These are phyloP conservation scores for Lodderomyces pseudojiufengensis DNA, from an alignment of 1,139 yeast genomes.

Conservation along the genomic window DNA sequence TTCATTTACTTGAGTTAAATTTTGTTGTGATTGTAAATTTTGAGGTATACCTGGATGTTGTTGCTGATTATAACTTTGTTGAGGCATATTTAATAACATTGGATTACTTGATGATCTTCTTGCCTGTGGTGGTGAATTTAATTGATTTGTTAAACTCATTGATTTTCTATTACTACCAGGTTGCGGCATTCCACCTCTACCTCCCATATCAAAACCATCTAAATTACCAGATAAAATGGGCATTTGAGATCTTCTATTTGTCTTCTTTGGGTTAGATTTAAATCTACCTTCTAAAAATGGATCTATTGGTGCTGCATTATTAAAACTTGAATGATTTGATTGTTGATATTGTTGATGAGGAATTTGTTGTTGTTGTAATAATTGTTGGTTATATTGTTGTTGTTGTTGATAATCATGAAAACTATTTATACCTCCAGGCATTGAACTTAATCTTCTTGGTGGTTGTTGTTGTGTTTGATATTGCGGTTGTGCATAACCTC, in stretches of 20 bases:
- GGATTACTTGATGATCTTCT: slow-evolving; percentile 7
- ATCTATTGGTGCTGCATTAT: slow-evolving; percentile 23
- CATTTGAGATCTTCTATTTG: slow-evolving; percentile 35
- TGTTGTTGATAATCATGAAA: slow-evolving; percentile 7
- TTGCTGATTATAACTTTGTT: slow-evolving; percentile 5
- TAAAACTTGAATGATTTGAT: slow-evolving; percentile 11
- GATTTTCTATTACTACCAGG: slow-evolving; percentile 23
- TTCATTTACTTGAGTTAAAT: no score
- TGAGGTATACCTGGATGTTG: slow-evolving; percentile 8
- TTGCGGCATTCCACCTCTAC: slow-evolving; percentile 51
- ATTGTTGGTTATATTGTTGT: slow-evolving; percentile 2
- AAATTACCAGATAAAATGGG: slow-evolving; percentile 35
- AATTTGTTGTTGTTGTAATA: slow-evolving; percentile 9
- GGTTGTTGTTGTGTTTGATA: slow-evolving; percentile 12
- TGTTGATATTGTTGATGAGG: slow-evolving; percentile 9
- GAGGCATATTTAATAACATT: slow-evolving; percentile 5
- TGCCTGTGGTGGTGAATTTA: slow-evolving; percentile 6
- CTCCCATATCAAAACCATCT: slow-evolving; percentile 44
- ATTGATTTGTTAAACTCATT: slow-evolving; percentile 10
- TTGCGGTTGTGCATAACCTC: slow-evolving; percentile 13
- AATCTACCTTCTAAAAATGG: slow-evolving; percentile 26
- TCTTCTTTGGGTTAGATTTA: slow-evolving; percentile 26
- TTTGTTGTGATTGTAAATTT: no score
- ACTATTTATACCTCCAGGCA: slow-evolving; percentile 8
- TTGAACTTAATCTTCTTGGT: slow-evolving; percentile 12